A percentile compares a stretch with the other conserved stretches of the same genome.
Evolutionary conservation across 2,329 filamentous ascomycete species (phyloP).

Genomic region (Epichloe glyceriae): DNA sequence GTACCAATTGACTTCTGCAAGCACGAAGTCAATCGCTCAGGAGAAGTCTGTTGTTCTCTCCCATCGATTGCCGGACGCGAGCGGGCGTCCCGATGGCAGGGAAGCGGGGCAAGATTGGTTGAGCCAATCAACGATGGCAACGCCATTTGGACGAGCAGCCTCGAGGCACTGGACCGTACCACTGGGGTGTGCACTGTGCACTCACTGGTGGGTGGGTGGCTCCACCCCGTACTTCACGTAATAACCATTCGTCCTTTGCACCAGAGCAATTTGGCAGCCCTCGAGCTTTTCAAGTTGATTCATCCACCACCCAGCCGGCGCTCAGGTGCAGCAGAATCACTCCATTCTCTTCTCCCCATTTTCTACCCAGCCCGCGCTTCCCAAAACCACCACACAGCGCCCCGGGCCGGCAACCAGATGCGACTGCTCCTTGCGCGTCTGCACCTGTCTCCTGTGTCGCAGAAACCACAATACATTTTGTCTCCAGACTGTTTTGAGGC

Average conservation of each 20-base stretch:
- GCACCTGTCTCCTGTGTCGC: neutral
- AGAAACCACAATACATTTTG: neutral
- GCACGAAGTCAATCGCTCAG: no score
- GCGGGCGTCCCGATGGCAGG: neutral
- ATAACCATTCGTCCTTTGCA: no score
- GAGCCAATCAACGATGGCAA: neutral
- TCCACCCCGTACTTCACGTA: no score
- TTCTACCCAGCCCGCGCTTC: neutral
- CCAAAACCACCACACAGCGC: slow-evolving; percentile 3
- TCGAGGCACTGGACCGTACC: no score
- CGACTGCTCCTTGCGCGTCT: slow-evolving; percentile 5
- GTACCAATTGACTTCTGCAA: neutral
- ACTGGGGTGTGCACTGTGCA: no score
- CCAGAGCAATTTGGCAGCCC: no score
- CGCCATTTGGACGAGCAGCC: neutral
- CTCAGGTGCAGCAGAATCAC: no score
- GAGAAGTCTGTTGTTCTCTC: neutral
- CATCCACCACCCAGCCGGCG: no score
- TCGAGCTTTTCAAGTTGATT: no score
- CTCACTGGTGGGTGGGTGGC: no score
- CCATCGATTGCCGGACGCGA: neutral
- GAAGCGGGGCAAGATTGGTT: neutral
- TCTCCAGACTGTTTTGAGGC: neutral
- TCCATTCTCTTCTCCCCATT: neutral
- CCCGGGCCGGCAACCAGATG: slow-evolving; percentile 1